Evolutionary conservation across 805 yeast species (phyloP).

Genomic region (Candida nonsorbophila): DNA sequence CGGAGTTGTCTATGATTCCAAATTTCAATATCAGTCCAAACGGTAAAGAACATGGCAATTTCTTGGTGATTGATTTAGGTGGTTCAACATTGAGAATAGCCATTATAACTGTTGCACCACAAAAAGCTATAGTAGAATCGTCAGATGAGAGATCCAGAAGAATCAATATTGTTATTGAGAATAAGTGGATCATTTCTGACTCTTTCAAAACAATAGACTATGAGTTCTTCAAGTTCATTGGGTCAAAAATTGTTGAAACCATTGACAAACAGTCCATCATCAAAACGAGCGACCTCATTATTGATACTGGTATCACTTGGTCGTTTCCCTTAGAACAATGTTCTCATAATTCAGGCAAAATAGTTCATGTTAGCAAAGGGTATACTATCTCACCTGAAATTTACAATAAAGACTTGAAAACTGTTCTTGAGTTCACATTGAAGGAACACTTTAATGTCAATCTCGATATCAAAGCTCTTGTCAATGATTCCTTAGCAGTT

Average conservation of each 20-base stretch:
- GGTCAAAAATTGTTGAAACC: conserved; percentile 20
- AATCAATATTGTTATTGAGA: conserved; percentile 21
- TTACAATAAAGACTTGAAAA: conserved; percentile 34
- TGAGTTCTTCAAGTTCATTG: conserved; percentile 41
- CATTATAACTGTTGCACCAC: conserved; percentile 23
- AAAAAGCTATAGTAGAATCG: not conserved
- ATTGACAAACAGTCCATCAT: conserved; percentile 5
- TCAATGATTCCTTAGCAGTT: conserved; percentile 67
- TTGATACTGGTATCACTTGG: conserved; percentile 12
- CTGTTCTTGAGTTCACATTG: conserved; percentile 33
- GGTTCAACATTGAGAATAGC: conserved; percentile 50
- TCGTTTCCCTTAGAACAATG: conserved; percentile 48
- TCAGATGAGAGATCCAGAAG: conserved; percentile 14
- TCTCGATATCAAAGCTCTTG: conserved; percentile 39
- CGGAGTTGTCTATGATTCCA: conserved; percentile 35
- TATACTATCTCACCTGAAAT: conserved; percentile 42
- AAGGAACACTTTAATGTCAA: conserved; percentile 14
- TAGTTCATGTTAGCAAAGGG: conserved; percentile 59
- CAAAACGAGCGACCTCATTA: conserved; percentile 4
- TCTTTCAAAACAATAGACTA: conserved; percentile 33
- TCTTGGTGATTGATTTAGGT: conserved; percentile 49
- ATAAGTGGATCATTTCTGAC: conserved; percentile 35
- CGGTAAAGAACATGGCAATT: conserved; percentile 33
- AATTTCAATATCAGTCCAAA: conserved; percentile 32
- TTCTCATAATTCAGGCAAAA: conserved; percentile 37